Percentiles rank a stretch among this genome's conserved stretches.
Evolutionary conservation across 495 filamentous ascomycete genomes (phyloP).

Genomic region (Hyphodiscus hymeniophilus): DNA sequence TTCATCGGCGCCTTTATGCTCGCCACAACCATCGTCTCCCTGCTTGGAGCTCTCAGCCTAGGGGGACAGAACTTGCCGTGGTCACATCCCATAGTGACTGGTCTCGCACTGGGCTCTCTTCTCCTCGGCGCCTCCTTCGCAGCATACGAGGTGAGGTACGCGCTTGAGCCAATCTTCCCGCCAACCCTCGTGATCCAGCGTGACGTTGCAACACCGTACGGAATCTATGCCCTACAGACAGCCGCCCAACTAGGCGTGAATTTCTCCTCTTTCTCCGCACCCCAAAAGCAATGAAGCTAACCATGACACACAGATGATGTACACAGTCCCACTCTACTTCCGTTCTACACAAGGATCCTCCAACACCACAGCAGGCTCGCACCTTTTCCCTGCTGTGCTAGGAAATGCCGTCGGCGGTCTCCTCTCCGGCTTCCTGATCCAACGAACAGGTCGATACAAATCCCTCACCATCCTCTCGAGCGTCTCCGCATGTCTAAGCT

Average conservation of each 20-base stretch:
- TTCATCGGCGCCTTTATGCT: constrained; percentile 40
- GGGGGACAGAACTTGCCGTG: constrained; percentile 50
- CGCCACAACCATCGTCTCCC: constrained; percentile 34
- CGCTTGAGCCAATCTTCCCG: constrained; percentile 52
- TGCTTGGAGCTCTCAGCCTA: constrained; percentile 50
- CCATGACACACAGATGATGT: constrained; percentile 37
- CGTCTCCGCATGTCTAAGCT: constrained; percentile 37
- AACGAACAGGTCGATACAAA: constrained; percentile 53
- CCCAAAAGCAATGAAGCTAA: constrained; percentile 3
- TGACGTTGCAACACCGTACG: constrained; percentile 47
- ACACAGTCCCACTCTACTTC: constrained; percentile 60
- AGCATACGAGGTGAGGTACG: constrained; percentile 41
- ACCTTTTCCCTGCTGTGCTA: constrained; percentile 55
- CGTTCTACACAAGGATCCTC: constrained; percentile 50
- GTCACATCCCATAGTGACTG: constrained; percentile 24
- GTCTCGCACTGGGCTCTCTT: constrained; percentile 25
- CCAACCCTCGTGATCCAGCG: constrained; percentile 45
- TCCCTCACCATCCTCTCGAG: constrained; percentile 42
- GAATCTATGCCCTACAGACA: constrained; percentile 43
- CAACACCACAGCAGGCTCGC: constrained; percentile 47
- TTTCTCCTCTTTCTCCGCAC: constrained; percentile 16
- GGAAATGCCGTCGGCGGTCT: constrained; percentile 60
- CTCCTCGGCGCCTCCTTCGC: constrained; percentile 39
- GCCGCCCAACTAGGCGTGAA: constrained; percentile 49
- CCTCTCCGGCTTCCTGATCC: constrained; percentile 48